Conservation (phyloP, 73 alveolate genomes). For the Paramecium sonneborni region DNA sequence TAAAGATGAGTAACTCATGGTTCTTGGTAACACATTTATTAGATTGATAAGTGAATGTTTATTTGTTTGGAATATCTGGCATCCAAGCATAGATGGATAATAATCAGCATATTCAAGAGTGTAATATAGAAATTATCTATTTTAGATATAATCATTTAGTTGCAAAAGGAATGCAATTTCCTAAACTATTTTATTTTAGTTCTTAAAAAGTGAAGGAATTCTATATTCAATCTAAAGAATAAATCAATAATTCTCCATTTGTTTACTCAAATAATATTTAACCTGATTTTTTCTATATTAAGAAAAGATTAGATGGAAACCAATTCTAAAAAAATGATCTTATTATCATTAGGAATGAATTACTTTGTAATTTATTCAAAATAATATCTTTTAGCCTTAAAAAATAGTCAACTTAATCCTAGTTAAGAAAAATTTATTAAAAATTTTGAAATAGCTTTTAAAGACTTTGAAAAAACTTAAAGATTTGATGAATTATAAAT, state of each 20-base stretch:
- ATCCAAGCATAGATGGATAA: neutral
- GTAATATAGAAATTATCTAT: neutral
- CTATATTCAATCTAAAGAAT: neutral
- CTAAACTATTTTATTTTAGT: constrained; percentile 11
- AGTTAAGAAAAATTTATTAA: neutral
- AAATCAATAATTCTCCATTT: neutral
- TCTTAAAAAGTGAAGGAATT: constrained; percentile 3
- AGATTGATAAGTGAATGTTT: constrained; percentile 18
- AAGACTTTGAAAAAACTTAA: constrained; percentile 1
- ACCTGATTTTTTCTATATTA: neutral
- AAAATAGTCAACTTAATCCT: neutral
- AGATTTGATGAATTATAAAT: neutral
- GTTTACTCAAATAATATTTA: neutral
- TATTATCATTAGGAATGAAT: neutral
- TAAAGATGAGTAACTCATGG: constrained; percentile 31
- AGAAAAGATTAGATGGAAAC: neutral
- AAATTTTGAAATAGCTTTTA: neutral
- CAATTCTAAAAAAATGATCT: neutral
- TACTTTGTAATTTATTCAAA: neutral
- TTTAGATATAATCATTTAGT: neutral
- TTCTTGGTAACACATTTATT: constrained; percentile 14
- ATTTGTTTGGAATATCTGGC: constrained; percentile 57
- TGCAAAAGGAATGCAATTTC: neutral
- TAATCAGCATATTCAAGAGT: neutral
- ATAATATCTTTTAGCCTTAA: neutral